Percentiles rank a stretch among this genome's conserved stretches.
Evolutionary conservation across 2,329 filamentous ascomycete species (phyloP).

Genomic region (Microcyclosporella mali): DNA sequence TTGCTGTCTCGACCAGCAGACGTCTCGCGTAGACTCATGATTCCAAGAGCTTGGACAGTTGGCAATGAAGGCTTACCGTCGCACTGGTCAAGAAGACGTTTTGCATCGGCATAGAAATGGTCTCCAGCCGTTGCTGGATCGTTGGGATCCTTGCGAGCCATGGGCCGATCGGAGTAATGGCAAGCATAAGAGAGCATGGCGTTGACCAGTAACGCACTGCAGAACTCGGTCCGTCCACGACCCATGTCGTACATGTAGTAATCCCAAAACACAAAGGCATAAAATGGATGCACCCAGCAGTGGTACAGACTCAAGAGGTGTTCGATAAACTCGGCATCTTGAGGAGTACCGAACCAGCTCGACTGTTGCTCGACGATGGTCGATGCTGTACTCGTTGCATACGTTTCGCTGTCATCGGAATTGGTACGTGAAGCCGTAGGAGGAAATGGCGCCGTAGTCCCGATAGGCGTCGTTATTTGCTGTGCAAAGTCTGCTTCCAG

Average conservation of each 20-base stretch:
- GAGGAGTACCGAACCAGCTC: slow-evolving; percentile 28
- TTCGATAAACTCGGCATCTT: slow-evolving; percentile 32
- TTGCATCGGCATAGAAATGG: slow-evolving; percentile 66
- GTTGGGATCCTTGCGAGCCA: slow-evolving; percentile 56
- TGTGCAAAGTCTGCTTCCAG: slow-evolving; percentile 30
- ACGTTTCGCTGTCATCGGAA: slow-evolving; percentile 13
- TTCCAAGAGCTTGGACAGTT: slow-evolving; percentile 66
- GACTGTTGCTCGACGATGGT: slow-evolving; percentile 7
- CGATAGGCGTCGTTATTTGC: slow-evolving; percentile 19
- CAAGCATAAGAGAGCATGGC: slow-evolving; percentile 32
- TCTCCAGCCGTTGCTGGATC: slow-evolving; percentile 63
- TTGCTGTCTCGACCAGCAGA: slow-evolving; percentile 63
- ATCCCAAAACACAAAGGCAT: slow-evolving; percentile 65
- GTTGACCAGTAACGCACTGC: slow-evolving; percentile 47
- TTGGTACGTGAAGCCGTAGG: slow-evolving; percentile 11
- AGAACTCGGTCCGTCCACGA: slow-evolving; percentile 56
- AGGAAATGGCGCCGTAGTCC: slow-evolving; percentile 7
- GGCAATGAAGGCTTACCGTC: slow-evolving; percentile 57
- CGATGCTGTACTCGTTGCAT: slow-evolving; percentile 1
- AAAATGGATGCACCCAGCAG: slow-evolving; percentile 66
- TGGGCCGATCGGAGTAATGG: slow-evolving; percentile 53
- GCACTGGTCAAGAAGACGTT: slow-evolving; percentile 52
- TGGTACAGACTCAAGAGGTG: slow-evolving; percentile 33
- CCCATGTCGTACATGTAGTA: slow-evolving; percentile 63
- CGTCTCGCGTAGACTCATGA: slow-evolving; percentile 70